phyloP scores from a whole-genome alignment of 208 protist species.

The Kentomonas sorsogonicus region DNA sequence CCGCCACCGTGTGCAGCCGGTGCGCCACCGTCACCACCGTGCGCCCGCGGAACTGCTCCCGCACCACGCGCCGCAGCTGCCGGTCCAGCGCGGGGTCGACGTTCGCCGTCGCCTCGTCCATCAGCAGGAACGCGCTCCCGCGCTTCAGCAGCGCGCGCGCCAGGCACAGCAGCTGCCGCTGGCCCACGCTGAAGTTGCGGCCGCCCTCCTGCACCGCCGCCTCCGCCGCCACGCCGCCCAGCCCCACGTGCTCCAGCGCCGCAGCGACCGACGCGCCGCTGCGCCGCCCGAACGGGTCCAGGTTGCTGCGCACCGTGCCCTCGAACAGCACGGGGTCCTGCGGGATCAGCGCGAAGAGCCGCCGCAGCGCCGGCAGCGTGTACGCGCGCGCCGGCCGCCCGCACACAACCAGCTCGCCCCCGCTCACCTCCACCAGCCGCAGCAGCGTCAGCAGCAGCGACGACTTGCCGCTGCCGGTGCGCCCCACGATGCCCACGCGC shows the following conservation, averaged over 20 bases:
- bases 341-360: slow-evolving; percentile 74
- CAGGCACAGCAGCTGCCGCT: slow-evolving; percentile 74
- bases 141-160: slow-evolving; percentile 51
- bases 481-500: slow-evolving; percentile 83
- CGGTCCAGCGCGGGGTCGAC: slow-evolving; percentile 38
- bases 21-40: slow-evolving; percentile 58
- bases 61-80: slow-evolving; percentile 30
- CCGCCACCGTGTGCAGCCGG: slow-evolving; percentile 38
- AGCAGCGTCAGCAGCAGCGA: slow-evolving; percentile 73
- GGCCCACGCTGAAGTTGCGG: slow-evolving; percentile 63
- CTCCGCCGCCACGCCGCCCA: slow-evolving; percentile 16
- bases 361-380: slow-evolving; percentile 43
- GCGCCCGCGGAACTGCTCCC: slow-evolving; percentile 23
- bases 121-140: slow-evolving; percentile 34
- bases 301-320: slow-evolving; percentile 66
- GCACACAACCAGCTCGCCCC: slow-evolving; percentile 42
- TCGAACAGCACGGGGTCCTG: slow-evolving; percentile 82
- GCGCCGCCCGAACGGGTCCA: slow-evolving; percentile 72
- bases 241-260: slow-evolving; percentile 16
- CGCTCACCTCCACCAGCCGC: slow-evolving; percentile 57
- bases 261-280: too few species aligned
- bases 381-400: slow-evolving; percentile 30
- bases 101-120: slow-evolving; percentile 56
- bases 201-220: slow-evolving; percentile 37
- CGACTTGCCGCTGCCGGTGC: slow-evolving; percentile 84